Percentiles rank a stretch among this genome's conserved stretches.
Evolutionary conservation across 1,284 basidiomycete species (phyloP).

Genomic region (Sparassis latifolia): DNA sequence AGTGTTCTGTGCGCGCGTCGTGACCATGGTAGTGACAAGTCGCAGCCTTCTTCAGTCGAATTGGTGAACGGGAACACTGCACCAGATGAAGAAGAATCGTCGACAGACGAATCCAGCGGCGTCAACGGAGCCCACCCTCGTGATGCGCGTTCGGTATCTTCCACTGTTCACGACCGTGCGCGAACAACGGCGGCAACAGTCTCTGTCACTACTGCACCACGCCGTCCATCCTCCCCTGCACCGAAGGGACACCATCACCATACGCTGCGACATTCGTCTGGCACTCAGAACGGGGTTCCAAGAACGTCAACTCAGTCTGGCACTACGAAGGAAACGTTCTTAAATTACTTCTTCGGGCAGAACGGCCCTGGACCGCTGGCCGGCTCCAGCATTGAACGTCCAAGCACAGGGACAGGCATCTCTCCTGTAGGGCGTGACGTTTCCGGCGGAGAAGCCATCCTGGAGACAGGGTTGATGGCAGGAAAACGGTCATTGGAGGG

Average conservation of each 20-base stretch:
- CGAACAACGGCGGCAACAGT: slow-evolving; percentile 25
- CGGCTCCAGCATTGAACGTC: slow-evolving; percentile 40
- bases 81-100: slow-evolving; percentile 51
- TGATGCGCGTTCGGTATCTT: slow-evolving; percentile 72
- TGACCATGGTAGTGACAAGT: not conserved
- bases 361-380: slow-evolving; percentile 63
- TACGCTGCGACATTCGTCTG: slow-evolving; percentile 26
- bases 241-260: slow-evolving; percentile 26
- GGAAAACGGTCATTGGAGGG: slow-evolving; percentile 66
- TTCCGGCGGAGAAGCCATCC: slow-evolving; percentile 41
- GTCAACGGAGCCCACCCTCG: slow-evolving; percentile 49
- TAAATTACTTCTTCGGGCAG: slow-evolving; percentile 95
- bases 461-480: slow-evolving; percentile 55
- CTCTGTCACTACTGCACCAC: slow-evolving; percentile 17
- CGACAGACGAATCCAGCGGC: slow-evolving; percentile 42
- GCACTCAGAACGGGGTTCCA: not conserved
- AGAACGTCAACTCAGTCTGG: slow-evolving; percentile 12
- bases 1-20: not conserved
- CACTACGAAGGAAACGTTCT: slow-evolving; percentile 80
- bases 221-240: slow-evolving; percentile 31
- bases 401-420: slow-evolving; percentile 10
- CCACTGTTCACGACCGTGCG: slow-evolving; percentile 71
- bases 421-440: slow-evolving; percentile 47
- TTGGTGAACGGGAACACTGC: slow-evolving; percentile 42
- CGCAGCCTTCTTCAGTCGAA: slow-evolving; percentile 19